Conservation (phyloP, 2,329 filamentous ascomycete genomes). For the Metarhizium anisopliae region DNA sequence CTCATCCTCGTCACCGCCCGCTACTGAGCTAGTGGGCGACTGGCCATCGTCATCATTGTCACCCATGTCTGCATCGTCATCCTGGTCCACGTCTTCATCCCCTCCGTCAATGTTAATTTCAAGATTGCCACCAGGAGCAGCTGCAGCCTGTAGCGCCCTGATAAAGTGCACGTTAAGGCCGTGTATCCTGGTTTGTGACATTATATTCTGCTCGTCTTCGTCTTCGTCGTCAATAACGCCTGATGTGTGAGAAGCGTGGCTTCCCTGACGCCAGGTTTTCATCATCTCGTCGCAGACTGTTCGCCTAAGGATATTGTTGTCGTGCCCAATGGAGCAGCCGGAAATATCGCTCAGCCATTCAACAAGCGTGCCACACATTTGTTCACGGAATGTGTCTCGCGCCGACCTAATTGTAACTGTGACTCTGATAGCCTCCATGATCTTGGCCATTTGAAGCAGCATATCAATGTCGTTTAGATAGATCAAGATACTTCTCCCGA, state of each 20-base stretch:
- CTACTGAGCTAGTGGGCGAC: slow-evolving; percentile 22
- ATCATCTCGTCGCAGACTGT: slow-evolving; percentile 89
- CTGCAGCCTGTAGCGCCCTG: slow-evolving; percentile 26
- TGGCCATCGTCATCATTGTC: slow-evolving; percentile 28
- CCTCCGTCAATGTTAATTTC: slow-evolving; percentile 21
- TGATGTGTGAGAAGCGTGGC: slow-evolving; percentile 64
- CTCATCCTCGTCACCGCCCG: slow-evolving; percentile 36
- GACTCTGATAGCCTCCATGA: slow-evolving; percentile 91
- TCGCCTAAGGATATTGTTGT: slow-evolving; percentile 68
- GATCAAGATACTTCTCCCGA: slow-evolving; percentile 78
- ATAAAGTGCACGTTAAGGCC: slow-evolving; percentile 28
- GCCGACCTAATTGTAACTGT: slow-evolving; percentile 92
- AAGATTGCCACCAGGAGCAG: slow-evolving; percentile 17
- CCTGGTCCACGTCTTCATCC: slow-evolving; percentile 48
- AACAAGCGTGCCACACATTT: slow-evolving; percentile 97
- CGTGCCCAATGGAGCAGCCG: slow-evolving; percentile 74
- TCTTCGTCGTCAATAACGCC: slow-evolving; percentile 34
- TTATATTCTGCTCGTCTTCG: slow-evolving; percentile 39
- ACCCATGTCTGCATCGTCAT: slow-evolving; percentile 39
- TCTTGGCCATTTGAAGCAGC: slow-evolving; percentile 68
- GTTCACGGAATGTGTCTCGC: slow-evolving; percentile 89
- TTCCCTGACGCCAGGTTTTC: slow-evolving; percentile 78
- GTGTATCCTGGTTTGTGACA: slow-evolving; percentile 21
- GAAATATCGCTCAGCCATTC: slow-evolving; percentile 94
- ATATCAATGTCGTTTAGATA: slow-evolving; percentile 63